These are phyloP conservation scores for Harrya chromipes DNA, from an alignment of 768 basidiomycete species.

Conservation along the genomic window DNA sequence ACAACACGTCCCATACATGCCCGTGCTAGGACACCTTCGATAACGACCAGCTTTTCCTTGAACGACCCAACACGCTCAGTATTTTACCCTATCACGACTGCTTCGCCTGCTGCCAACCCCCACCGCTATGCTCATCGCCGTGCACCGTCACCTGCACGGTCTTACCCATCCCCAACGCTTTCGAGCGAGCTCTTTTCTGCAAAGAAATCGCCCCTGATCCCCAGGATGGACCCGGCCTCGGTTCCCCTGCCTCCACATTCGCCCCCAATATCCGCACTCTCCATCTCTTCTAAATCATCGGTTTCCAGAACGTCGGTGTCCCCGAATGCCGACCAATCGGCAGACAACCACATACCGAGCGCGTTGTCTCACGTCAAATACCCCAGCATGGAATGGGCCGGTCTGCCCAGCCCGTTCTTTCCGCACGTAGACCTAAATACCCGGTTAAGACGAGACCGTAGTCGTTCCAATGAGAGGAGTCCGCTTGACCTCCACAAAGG, in stretches of 20 bases:
- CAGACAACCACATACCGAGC: slow-evolving; percentile 38
- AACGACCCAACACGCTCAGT: slow-evolving; percentile 27
- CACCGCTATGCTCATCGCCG: slow-evolving; percentile 47
- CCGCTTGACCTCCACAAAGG: slow-evolving; percentile 13
- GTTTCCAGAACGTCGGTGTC: slow-evolving; percentile 52
- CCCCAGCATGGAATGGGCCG: slow-evolving; percentile 28
- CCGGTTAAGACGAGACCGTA: slow-evolving; percentile 15
- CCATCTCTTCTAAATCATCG: slow-evolving; percentile 77
- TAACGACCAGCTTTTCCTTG: slow-evolving; percentile 25
- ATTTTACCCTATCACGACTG: slow-evolving; percentile 58
- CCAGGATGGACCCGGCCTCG: slow-evolving; percentile 51
- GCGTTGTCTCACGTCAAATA: slow-evolving; percentile 43
- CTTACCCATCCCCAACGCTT: slow-evolving; percentile 24
- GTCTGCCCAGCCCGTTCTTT: slow-evolving; percentile 6
- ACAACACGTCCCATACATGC: slow-evolving; percentile 30
- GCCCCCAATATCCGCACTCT: slow-evolving; percentile 67
- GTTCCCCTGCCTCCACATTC: slow-evolving; percentile 68
- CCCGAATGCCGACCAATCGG: slow-evolving; percentile 35
- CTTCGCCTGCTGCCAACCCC: slow-evolving; percentile 54
- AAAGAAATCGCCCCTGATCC: slow-evolving; percentile 11
- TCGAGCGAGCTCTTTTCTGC: slow-evolving; percentile 23
- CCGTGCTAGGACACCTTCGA: slow-evolving; percentile 29
- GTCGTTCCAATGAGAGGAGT: slow-evolving; percentile 20
- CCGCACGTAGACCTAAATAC: slow-evolving; percentile 13
- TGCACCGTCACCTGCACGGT: slow-evolving; percentile 33